Percentiles rank a stretch among this genome's conserved stretches.
Evolutionary conservation across 1,284 basidiomycete species (phyloP).

Genomic region (Moniliella sp.): DNA sequence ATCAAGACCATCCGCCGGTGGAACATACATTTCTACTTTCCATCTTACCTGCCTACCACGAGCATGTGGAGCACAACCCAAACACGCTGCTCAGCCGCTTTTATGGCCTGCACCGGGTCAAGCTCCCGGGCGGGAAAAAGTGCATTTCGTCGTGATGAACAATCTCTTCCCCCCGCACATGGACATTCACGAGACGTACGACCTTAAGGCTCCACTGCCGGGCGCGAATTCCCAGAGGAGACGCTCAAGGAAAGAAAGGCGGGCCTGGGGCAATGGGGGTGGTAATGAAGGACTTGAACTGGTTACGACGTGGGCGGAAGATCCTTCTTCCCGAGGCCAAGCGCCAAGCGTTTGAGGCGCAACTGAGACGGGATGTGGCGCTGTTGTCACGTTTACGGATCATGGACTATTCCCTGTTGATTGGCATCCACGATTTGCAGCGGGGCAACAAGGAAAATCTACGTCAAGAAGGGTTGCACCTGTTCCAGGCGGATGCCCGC

Average conservation of each 20-base stretch:
- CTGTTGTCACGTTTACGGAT: conserved; percentile 62
- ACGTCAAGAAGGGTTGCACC: conserved; percentile 63
- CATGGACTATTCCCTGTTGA: conserved; percentile 87
- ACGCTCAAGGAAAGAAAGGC: no score
- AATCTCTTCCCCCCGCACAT: conserved; percentile 89
- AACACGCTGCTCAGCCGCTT: conserved; percentile 82
- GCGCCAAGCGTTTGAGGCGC: conserved; percentile 64
- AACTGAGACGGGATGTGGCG: conserved; percentile 66
- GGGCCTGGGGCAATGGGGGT: conserved; percentile 58
- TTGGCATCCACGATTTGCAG: conserved; percentile 78
- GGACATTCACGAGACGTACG: conserved; percentile 91
- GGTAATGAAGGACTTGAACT: conserved; percentile 85
- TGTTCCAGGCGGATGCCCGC: conserved; percentile 65
- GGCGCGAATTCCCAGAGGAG: conserved; percentile 67
- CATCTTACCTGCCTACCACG: conserved; percentile 66
- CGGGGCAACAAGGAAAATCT: conserved; percentile 77
- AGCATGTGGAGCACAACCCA: conserved; percentile 69
- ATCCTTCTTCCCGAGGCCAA: conserved; percentile 86
- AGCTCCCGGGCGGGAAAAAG: conserved; percentile 73
- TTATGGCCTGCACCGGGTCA: conserved; percentile 93
- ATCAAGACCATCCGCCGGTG: conserved; percentile 92
- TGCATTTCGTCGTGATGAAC: conserved; percentile 99
- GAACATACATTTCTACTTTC: conserved; percentile 80
- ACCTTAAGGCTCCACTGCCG: conserved; percentile 77
- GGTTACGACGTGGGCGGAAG: conserved; percentile 58